These are phyloP conservation scores for Didymellaceae sp. DNA, from an alignment of 2,329 filamentous ascomycete genomes.

Conservation along the genomic window DNA sequence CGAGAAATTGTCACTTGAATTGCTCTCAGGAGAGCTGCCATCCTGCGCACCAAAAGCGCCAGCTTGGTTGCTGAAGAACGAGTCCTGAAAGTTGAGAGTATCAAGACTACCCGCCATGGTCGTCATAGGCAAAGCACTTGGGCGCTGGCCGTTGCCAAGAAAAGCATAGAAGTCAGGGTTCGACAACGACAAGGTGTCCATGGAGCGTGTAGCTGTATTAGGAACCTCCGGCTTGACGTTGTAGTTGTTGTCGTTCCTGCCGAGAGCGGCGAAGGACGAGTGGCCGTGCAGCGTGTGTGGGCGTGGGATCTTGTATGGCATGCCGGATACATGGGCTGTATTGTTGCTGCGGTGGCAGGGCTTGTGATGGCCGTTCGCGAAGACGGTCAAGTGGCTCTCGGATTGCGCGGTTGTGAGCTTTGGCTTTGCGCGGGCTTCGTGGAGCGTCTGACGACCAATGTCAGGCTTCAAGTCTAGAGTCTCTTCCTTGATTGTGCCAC, in stretches of 20 bases:
- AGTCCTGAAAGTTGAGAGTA: conserved; percentile 34
- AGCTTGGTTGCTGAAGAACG: conserved; percentile 36
- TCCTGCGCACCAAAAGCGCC: conserved; percentile 35
- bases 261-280: conserved; percentile 36
- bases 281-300: conserved; percentile 48
- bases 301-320: conserved; percentile 67
- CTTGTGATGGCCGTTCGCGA: conserved; percentile 70
- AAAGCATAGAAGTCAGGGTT: conserved; percentile 47
- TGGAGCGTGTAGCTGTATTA: conserved; percentile 33
- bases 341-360: conserved; percentile 70
- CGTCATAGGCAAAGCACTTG: conserved; percentile 34
- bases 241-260: conserved; percentile 32
- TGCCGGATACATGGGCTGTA: conserved; percentile 66
- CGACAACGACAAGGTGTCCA: conserved; percentile 46
- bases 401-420: conserved; percentile 64
- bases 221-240: conserved; percentile 29
- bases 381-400: conserved; percentile 65
- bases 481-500: conserved; percentile 65
- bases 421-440: conserved; percentile 60
- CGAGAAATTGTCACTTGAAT: conserved; percentile 40
- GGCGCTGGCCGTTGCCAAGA: conserved; percentile 42
- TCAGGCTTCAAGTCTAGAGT: conserved; percentile 54
- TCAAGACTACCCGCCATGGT: conserved; percentile 41
- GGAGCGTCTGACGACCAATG: conserved; percentile 53
- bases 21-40: conserved; percentile 42